These are phyloP conservation scores for Pyricularia grisea DNA, from an alignment of 2,329 filamentous ascomycete species.

Conservation along the genomic window DNA sequence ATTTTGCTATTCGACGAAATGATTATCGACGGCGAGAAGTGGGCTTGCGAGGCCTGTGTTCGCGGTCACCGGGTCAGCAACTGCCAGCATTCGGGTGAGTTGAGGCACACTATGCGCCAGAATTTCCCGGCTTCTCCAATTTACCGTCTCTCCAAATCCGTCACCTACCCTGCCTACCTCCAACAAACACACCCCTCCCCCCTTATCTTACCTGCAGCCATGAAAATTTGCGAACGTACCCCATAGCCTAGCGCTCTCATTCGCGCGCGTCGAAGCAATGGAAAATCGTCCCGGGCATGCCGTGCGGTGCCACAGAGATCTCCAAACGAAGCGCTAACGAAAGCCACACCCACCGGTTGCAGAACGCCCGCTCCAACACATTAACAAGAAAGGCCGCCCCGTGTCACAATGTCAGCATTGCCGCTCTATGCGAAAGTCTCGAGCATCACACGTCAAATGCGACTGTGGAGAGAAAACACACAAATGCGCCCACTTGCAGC, in stretches of 20 bases:
- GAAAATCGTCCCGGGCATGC: not conserved
- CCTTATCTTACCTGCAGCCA: not conserved
- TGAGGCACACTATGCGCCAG: slow-evolving; percentile 6
- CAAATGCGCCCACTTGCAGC: slow-evolving; percentile 53
- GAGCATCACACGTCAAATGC: slow-evolving; percentile 89
- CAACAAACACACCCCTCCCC: not conserved
- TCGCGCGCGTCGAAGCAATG: not conserved
- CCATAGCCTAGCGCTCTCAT: not conserved
- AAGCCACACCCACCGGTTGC: slow-evolving; percentile 11
- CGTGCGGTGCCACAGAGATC: not conserved
- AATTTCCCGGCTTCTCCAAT: slow-evolving; percentile 1
- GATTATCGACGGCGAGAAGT: slow-evolving; percentile 94
- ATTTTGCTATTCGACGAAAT: slow-evolving; percentile 30
- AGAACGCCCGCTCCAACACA: slow-evolving; percentile 89
- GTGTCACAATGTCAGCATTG: slow-evolving; percentile 98
- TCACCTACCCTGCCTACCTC: not conserved
- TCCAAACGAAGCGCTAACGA: not conserved
- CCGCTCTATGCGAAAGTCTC: slow-evolving; percentile 90
- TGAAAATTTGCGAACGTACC: not conserved
- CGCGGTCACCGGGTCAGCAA: slow-evolving; percentile 98
- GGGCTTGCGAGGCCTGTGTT: slow-evolving; percentile 95
- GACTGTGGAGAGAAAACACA: slow-evolving; percentile 92
- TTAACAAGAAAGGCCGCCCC: slow-evolving; percentile 95
- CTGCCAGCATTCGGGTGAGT: slow-evolving; percentile 89
- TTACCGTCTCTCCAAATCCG: not conserved